Conservation (phyloP, 805 yeast species). For the Yarrowia phangngaensis region DNA sequence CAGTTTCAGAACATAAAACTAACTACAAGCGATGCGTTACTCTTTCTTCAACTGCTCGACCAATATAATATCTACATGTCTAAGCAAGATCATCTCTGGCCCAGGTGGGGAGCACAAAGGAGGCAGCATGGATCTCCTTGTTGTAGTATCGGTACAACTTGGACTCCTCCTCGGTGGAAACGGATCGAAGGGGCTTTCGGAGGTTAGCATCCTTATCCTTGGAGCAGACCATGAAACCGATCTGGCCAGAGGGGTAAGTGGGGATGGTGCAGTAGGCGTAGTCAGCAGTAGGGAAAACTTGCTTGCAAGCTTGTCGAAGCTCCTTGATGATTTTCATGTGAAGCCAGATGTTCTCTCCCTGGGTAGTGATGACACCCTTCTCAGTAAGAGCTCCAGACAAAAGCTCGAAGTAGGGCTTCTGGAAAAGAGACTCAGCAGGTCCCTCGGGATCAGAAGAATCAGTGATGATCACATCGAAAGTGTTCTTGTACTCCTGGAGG, state of each 20-base stretch:
- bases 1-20: too few species aligned
- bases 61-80: background rate
- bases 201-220: constrained; percentile 68
- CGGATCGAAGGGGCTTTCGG: constrained; percentile 61
- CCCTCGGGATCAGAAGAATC: constrained; percentile 99
- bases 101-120: constrained; percentile 90
- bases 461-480: constrained; percentile 92
- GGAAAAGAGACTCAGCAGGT: constrained; percentile 92
- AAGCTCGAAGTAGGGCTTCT: constrained; percentile 83
- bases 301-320: constrained; percentile 74
- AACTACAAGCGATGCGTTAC: background rate
- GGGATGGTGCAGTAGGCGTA: constrained; percentile 93
- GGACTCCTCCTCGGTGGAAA: constrained; percentile 58
- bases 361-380: constrained; percentile 87
- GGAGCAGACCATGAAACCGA: constrained; percentile 94
- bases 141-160: constrained; percentile 78
- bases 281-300: constrained; percentile 87
- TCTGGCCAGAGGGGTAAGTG: constrained; percentile 95
- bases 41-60: background rate
- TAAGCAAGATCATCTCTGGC: constrained; percentile 55
- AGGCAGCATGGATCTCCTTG: constrained; percentile 76
- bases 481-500: constrained; percentile 74
- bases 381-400: constrained; percentile 84
- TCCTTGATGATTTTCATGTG: constrained; percentile 80
- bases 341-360: constrained; percentile 93